These are phyloP conservation scores for Secale cereale DNA, from an alignment of 176 grass and related monocot species.

Conservation along the genomic window DNA sequence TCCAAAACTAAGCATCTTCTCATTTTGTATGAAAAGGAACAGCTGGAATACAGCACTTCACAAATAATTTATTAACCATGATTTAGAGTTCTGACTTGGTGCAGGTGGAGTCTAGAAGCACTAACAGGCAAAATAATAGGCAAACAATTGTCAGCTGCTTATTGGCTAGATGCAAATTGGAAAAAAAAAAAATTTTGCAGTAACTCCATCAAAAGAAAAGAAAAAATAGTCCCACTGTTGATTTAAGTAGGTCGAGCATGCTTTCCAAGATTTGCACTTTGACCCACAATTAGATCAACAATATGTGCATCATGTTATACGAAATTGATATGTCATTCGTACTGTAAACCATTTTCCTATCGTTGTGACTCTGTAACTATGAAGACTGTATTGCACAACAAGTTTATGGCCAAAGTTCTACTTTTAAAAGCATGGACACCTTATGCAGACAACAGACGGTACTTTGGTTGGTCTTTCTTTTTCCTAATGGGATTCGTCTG, in stretches of 20 bases:
- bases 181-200: too few relatives aligned
- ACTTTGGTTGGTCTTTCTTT: neutral
- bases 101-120: constrained; percentile 31
- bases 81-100: constrained; percentile 18
- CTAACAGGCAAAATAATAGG: neutral
- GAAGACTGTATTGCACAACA: neutral
- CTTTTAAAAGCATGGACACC: neutral
- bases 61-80: constrained; percentile 4
- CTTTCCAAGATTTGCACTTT: neutral
- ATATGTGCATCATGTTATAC: neutral
- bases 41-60: neutral
- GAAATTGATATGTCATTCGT: neutral
- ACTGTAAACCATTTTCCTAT: neutral
- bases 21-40: neutral
- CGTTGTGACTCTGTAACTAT: neutral
- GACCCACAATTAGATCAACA: neutral
- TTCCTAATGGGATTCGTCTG: neutral
- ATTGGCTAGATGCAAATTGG: constrained; percentile 2
- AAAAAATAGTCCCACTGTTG: neutral
- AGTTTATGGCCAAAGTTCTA: neutral
- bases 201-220: neutral
- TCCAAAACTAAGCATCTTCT: constrained; percentile 12
- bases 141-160: neutral
- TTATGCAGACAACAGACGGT: neutral
- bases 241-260: neutral